Base-by-base conservation (phyloP, 2,329 filamentous ascomycete species). In the Periglandula ipomoeae region DNA sequence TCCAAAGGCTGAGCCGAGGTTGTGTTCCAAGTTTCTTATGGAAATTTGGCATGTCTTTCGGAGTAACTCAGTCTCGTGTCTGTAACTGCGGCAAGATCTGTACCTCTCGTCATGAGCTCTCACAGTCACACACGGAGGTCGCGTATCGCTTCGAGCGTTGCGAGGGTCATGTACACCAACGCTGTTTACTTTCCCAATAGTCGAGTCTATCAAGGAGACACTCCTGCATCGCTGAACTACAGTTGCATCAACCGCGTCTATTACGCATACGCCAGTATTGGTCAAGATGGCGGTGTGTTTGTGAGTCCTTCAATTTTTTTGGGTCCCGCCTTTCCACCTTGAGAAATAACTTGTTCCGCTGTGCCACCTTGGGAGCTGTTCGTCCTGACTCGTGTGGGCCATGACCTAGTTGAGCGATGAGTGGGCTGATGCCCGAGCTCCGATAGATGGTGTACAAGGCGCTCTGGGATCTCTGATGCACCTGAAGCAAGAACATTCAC, bases 181-280 rank as follows among this genome's bases (percentile, higher is more conserved):
- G 87, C 84, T 20, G 84, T 89, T 17, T 93, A 91, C 68, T 93
- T 88, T 64, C 85, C 86, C n/a, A 91, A 88, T 66, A 82, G 80
- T 69, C 74, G 82, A 50, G 79, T 89, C 56, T 89, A 89, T 66
- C 74, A 76, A 49, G 78, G 83, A 54, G 80, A 87, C 58, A 85
- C 85, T 15, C 87, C 87, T 0, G 85, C 80, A 1, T 81, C 81
- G 48, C 70, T 91, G 60, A 86, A 87, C 62, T 81, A 88, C 63
- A 79, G 79, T 55, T 87, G 84, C 59, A 82, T 91, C 58, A 89
- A 84, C 56, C 84, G 89, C 60, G 81, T 90, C 23, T 90, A 89
- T 66, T 91, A 91, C 62, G 85, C 87, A 11, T 90, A 87, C 75
- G 86, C 86, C 50, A 85, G 78, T 66, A 78, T 91, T 39, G 79